A percentile compares a stretch with the other conserved stretches of the same genome.
These are phyloP conservation scores for Hirsutella minnesotensis DNA, from an alignment of 2,329 filamentous ascomycete species.

Conservation along the genomic window DNA sequence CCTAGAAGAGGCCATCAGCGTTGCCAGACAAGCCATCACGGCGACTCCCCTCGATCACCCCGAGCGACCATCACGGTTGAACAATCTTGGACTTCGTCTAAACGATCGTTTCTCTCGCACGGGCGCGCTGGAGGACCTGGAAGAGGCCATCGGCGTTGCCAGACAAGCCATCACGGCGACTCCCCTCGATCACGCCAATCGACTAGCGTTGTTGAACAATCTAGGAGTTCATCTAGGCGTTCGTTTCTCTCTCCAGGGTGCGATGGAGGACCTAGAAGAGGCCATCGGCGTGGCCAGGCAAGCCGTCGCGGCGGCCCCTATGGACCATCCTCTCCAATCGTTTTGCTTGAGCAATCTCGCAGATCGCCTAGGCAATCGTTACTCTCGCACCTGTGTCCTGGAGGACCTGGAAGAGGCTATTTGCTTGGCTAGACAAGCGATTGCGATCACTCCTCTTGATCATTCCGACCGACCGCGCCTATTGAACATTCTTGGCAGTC, in stretches of 20 bases:
- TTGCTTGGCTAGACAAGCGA: not conserved
- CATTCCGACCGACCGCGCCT: not conserved
- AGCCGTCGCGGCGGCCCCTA: not conserved
- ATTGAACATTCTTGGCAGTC: not conserved
- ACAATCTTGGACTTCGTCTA: too few relatives aligned
- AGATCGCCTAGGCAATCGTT: not conserved
- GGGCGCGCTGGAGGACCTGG: too few relatives aligned
- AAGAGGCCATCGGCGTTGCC: too few relatives aligned
- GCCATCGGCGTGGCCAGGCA: not conserved
- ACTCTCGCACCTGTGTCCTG: not conserved
- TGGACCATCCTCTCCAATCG: not conserved
- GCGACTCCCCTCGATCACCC: too few relatives aligned
- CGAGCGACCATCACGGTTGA: too few relatives aligned
- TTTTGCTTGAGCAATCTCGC: not conserved
- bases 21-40: too few relatives aligned
- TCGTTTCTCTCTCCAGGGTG: not conserved
- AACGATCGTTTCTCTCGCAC: too few relatives aligned
- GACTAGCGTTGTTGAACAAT: not conserved
- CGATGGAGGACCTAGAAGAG: not conserved
- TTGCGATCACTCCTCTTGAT: not conserved
- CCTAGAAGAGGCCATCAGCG: too few relatives aligned
- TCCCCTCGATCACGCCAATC: too few relatives aligned
- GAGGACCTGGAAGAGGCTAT: too few relatives aligned
- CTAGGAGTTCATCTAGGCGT: not conserved
- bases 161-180: too few relatives aligned